Evolutionary conservation across 2,329 filamentous ascomycete species (phyloP).

Genomic region (Talaromyces rugulosus): DNA sequence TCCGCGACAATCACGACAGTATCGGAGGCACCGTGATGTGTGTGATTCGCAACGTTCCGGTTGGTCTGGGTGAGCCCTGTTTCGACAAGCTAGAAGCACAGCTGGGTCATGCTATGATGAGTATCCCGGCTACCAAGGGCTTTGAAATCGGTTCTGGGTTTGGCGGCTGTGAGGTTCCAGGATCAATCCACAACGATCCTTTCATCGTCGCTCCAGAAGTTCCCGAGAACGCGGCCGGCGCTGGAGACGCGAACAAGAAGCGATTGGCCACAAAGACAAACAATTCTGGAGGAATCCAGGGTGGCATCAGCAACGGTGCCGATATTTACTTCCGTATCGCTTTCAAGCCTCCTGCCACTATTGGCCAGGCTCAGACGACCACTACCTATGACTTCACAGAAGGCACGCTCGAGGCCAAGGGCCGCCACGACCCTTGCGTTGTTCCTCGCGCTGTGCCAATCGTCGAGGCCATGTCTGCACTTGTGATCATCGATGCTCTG

Average conservation of each 20-base stretch:
- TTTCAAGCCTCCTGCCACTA: conserved; percentile 94
- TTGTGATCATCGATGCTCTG: conserved; percentile 82
- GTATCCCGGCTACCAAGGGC: conserved; percentile 89
- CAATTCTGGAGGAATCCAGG: conserved; percentile 91
- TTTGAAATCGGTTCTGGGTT: conserved; percentile 96
- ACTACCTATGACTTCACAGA: conserved; percentile 71
- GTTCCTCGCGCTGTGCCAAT: conserved; percentile 74
- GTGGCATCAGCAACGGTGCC: conserved; percentile 89
- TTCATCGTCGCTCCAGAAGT: conserved; percentile 59
- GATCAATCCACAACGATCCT: conserved; percentile 87
- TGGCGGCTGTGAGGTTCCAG: conserved; percentile 76
- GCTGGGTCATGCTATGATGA: conserved; percentile 90
- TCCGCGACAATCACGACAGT: conserved; percentile 74
- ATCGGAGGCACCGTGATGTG: conserved; percentile 95
- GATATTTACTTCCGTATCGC: conserved; percentile 91
- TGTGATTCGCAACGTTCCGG: conserved; percentile 80
- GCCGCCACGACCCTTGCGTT: conserved; percentile 89
- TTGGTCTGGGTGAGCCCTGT: conserved; percentile 84
- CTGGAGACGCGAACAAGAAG: conserved; percentile 34
- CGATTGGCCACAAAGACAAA: conserved; percentile 84
- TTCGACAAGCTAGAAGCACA: conserved; percentile 95
- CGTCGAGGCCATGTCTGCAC: conserved; percentile 78
- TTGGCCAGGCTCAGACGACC: conserved; percentile 81
- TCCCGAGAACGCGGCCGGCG: conserved; percentile 12
- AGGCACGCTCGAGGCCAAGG: conserved; percentile 83